phyloP scores from a whole-genome alignment of 331 rosid genomes.

The Malus hybrid region DNA sequence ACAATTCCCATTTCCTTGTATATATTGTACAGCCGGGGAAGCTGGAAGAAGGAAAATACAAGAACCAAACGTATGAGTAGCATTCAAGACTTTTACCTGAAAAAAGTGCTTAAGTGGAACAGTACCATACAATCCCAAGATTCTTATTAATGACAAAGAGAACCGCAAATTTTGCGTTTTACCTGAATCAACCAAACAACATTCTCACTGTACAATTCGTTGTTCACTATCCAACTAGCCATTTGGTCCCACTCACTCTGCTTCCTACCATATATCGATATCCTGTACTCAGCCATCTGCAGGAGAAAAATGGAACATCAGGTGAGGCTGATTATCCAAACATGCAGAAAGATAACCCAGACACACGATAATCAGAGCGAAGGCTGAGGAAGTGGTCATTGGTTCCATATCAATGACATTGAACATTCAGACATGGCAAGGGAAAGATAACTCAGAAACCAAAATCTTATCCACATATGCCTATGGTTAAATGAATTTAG shows the following conservation, averaged over 20 bases:
- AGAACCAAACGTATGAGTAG: constrained; percentile 8
- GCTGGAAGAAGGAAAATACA: constrained; percentile 37
- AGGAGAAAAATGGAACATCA: constrained; percentile 14
- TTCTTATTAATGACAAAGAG: neutral
- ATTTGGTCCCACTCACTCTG: constrained; percentile 99
- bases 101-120: neutral
- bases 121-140: neutral
- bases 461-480: neutral
- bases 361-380: neutral
- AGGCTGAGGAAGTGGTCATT: neutral
- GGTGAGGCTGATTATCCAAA: neutral
- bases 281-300: constrained; percentile 98
- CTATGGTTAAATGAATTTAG: neutral
- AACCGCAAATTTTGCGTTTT: constrained; percentile 10
- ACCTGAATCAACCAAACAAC: constrained; percentile 99
- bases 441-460: neutral
- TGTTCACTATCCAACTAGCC: constrained; percentile 99
- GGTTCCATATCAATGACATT: neutral
- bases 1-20: constrained; percentile 99
- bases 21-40: constrained; percentile 83
- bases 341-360: neutral
- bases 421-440: neutral
- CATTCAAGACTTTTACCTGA: neutral
- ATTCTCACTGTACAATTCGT: constrained; percentile 84
- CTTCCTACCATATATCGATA: constrained; percentile 97